These are phyloP conservation scores for Chenopodium formosanum DNA, from an alignment of 148 eudicot species.

Conservation along the genomic window DNA sequence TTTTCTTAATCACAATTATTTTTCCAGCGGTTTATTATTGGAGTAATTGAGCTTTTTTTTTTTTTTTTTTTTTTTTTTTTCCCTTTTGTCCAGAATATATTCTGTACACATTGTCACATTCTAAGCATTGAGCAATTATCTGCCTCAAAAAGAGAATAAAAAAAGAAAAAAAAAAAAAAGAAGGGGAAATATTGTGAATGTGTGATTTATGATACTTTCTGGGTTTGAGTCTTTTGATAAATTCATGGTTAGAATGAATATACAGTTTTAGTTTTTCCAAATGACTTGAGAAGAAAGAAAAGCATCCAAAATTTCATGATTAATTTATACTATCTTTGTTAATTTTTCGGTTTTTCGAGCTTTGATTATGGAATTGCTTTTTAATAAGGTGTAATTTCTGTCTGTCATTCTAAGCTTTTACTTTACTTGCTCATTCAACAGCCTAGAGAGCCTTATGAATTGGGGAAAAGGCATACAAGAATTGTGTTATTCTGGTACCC, in stretches of 20 bases:
- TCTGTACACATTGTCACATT: background rate
- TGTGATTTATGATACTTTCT: background rate
- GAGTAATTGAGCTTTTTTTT: background rate
- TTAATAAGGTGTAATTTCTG: slow-evolving; percentile 21
- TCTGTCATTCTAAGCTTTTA: slow-evolving; percentile 23
- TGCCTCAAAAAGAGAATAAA: too few species aligned
- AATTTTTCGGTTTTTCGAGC: slow-evolving; percentile 1
- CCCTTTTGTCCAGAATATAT: background rate
- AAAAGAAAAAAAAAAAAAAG: background rate
- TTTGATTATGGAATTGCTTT: slow-evolving; percentile 18
- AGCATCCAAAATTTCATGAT: slow-evolving; percentile 18
- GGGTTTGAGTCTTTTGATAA: slow-evolving; percentile 11
- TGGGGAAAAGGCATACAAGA: slow-evolving; percentile 36
- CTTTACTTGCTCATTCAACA: slow-evolving; percentile 29
- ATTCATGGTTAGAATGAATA: slow-evolving; percentile 28
- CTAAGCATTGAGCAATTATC: background rate
- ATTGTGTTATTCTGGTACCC: slow-evolving; percentile 24
- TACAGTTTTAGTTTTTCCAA: slow-evolving; percentile 15
- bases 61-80: background rate
- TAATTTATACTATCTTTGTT: background rate
- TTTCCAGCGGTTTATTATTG: background rate
- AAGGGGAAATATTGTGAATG: too few species aligned
- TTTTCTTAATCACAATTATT: background rate
- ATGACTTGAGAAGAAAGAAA: slow-evolving; percentile 36
- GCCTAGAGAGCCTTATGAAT: slow-evolving; percentile 53